Base-by-base conservation (phyloP, 352 stramenopile species). In the Globisporangium orthogonon region DNA sequence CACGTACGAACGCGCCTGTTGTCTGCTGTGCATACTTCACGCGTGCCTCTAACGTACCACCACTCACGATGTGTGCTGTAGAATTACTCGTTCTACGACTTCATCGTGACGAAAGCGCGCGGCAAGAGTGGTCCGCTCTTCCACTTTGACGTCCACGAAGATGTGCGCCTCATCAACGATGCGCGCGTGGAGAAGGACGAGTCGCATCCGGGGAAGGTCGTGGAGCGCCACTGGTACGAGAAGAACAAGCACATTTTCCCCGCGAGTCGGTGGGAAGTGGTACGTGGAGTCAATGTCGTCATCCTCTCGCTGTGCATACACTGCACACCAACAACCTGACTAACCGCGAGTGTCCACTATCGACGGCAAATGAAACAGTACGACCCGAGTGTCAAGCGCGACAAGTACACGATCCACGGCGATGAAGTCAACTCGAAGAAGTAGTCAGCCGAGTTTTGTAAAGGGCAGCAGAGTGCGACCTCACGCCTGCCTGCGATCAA, bases 221-320 rank as follows among this genome's bases (percentile, higher is more conserved):
- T 98, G 0, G 92, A 99, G 67, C 88, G 96, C 33, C 72, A 94
- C 53, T 99, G 96, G 96, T 99, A 99, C 69, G 97, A 99, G 71
- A 91, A 96, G 62, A 99, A 98, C 78, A 98, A 98, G 60, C 97
- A 99, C 63, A 98, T 99, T 67, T 99, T 99, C 61, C 97, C 97
- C n/a, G 96, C 96, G 0, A 97, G 81, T 77, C 89, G 96, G 51
- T 99, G 96, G 97, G 96, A 99, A 83, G 76, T 96, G 72, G 85
- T 95, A 78, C 50, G 80, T 62, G 11, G 33, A 1, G 33, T 1
- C 17, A 13, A 14, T 5, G 18, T 30, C 35, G 33, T 23, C 23
- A 23, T 23, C 23, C 39, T 0, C 7, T 51, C 17, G 31, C 13
- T 28, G 28, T 18, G 6, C 17, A 29, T 30, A 3, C 33, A 18